Evolutionary conservation across 2,329 filamentous ascomycete genomes (phyloP).

Genomic region (Neoarthrinium moseri): DNA sequence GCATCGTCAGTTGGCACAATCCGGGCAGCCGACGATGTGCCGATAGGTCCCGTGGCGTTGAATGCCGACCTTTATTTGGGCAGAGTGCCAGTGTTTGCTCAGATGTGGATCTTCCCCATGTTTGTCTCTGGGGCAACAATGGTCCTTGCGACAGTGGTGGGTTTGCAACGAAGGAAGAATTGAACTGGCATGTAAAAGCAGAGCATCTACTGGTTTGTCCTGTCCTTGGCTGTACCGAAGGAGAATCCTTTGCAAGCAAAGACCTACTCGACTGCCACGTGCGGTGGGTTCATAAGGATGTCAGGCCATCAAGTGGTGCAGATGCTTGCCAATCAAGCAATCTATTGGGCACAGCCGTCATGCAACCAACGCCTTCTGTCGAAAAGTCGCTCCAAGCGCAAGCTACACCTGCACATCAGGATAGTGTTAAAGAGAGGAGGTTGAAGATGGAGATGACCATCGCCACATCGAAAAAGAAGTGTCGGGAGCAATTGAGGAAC

Average conservation of each 20-base stretch:
- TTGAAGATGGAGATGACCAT: constrained; percentile 28
- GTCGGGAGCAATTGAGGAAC: constrained; percentile 31
- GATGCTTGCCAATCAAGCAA: constrained; percentile 15
- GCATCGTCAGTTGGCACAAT: constrained; percentile 22
- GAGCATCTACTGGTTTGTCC: constrained; percentile 44
- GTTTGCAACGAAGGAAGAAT: constrained; percentile 35
- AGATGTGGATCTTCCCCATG: constrained; percentile 27
- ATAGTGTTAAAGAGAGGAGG: constrained; percentile 17
- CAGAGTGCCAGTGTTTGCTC: constrained; percentile 23
- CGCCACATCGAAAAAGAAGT: constrained; percentile 32
- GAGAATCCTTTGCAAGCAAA: constrained; percentile 29
- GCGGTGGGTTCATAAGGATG: constrained; percentile 30
- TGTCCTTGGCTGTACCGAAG: constrained; percentile 34
- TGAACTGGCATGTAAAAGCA: constrained; percentile 42
- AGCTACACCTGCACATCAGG: not conserved
- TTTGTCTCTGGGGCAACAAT: constrained; percentile 37
- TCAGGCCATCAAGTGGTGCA: constrained; percentile 8
- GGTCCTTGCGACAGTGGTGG: constrained; percentile 29
- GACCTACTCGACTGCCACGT: constrained; percentile 38
- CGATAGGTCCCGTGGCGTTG: too few species aligned
- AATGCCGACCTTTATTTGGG: too few species aligned
- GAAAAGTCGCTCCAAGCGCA: not conserved
- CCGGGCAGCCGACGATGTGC: too few species aligned
- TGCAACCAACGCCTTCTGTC: not conserved
- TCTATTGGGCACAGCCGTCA: constrained; percentile 8